Base-by-base conservation (phyloP, 331 rosid species). In the Malus hybrid region DNA sequence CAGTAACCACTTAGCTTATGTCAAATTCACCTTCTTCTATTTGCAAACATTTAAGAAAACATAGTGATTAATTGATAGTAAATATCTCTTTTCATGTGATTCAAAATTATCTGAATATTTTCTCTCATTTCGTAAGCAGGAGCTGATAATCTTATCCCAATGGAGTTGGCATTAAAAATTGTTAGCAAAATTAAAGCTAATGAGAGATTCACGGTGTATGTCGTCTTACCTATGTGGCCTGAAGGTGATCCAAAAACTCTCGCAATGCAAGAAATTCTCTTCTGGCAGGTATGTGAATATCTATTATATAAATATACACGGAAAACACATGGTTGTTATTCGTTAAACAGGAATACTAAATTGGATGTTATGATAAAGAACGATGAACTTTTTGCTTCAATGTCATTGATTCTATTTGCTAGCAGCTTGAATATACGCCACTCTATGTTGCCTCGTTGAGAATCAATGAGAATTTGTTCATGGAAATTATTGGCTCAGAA, bases 111-210 rank as follows among this genome's bases (percentile, higher is more conserved):
- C 26, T 46, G 20, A 72, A 53, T 70, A 60, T 68, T 67, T 20
- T 16, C 34, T 36, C 66, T 70, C 24, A 28, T 77, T 62, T 56
- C 77, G 48, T 70, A 86, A 65, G 73, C 92, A 93, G 98, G 98
- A 79, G 98, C 93, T 79, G 99, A 94, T 78, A 81, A 94, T 87
- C 98, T 93, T 63, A 93, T 93, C 65, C 98, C 98, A 60, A 89
- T 91, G 96, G 97, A 93, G 80, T 82, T 93, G 88, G 98, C 98
- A 30, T 84, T 91, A 63, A 93, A 93, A 81, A 86, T 93, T 72
- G 88, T 88, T 16, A 83, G 86, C 87, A 93, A 94, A 86, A 94
- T 94, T 75, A 90, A 75, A 86, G 90, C 96, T 26, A 77, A 83
- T 15, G 99, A 94, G 86, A 90, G 97, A 85, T 92, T 94, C 85